Base-by-base conservation (phyloP, 2,329 filamentous ascomycete species). In the Trichoderma sp. region DNA sequence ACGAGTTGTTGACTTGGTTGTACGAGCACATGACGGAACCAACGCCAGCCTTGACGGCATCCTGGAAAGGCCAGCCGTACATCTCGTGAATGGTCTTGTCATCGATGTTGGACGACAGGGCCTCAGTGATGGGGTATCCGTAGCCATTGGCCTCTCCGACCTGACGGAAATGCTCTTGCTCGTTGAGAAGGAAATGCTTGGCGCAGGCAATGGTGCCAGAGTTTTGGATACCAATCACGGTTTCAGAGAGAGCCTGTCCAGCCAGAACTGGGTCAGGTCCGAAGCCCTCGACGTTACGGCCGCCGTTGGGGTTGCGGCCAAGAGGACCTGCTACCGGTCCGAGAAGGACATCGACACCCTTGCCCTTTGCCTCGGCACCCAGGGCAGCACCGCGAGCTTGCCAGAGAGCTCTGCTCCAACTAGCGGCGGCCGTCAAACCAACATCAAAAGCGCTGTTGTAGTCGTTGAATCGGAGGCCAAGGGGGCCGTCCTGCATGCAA, bases 401-500 rank as follows among this genome's bases (percentile, higher is more conserved):
- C 77, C 94, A 90, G 35, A 96, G 85, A 14, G 82, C 79, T 69
- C 91, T 88, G 78, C 94, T 91, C 86, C 91, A 97, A 0, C 93
- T 92, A n/a, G 93, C 92, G 16, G 91, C 94, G 35, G 92, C 87
- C 6, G 92, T 94, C 73, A 94, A 85, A 59, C 92, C 93, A 0
- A 91, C 89, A 0, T 92, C 87, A 78, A 96, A 97, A 1, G 91
- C 94, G 43, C 92, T 95, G 76, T 89, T 89, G 79, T 91, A 95
- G 79, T 97, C 93, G 72, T 87, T 83, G 69, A 90, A 86, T 64
- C 94, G 91, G 68, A 97, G 83, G 71, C 94, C 94, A 1, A 96
- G 83, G 6, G 94, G 94, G 3, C 91, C 90, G 77, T 97, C 94
- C 75, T 97, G 93, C 83, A 96, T 82, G 78, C 94, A 97, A n/a